Base-by-base conservation (phyloP, 2,329 filamentous ascomycete species). In the Bisporella sp. region DNA sequence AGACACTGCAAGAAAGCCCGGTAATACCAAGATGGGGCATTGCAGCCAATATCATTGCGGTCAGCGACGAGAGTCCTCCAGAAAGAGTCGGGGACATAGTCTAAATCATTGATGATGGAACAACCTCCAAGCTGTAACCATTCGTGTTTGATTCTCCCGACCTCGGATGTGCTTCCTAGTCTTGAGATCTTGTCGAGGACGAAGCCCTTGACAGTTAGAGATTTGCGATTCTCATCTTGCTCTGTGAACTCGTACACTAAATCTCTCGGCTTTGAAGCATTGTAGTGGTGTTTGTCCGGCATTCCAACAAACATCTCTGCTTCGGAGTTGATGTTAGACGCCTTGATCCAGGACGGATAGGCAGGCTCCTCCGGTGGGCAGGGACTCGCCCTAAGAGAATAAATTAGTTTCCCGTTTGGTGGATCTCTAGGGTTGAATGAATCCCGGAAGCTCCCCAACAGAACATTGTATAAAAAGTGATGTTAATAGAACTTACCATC, bases 41-140 rank as follows among this genome's bases (percentile, higher is more conserved):
- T 41, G 0, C 40, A 33, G 8, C 51, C 52, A 21, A 54, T 21
- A 5, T 41, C 48, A 2, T 51, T 49, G 5, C 52, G 49, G 39
- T 59, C 49, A 21, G 54, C 52, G 13, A 59, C 54, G 11, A 59
- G 30, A 4, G 51, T 53, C 11, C 52, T 39, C 51, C 47, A 58
- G 41, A 55, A 43, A 21, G 8, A 8, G 28, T 8, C 8, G 4
- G 28, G 12, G 4, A n/a, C 21, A 11, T 29, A 12, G 28, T n/a
- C 21, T 8, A 8, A 9, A 12, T 43, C 8, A 8, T 43, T 28
- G 9, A 29, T 29, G 41, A 12, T 21, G 4, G 35, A 39, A 39
- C 9, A 13, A 9, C 41, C 41, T 8, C 41, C 41, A n/a, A 43
- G 12, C 8, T 43, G 9, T 8, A 43, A 21, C 41, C 41, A 43